phyloP scores from a whole-genome alignment of 768 basidiomycete genomes.

The Amanita jacksonii region DNA sequence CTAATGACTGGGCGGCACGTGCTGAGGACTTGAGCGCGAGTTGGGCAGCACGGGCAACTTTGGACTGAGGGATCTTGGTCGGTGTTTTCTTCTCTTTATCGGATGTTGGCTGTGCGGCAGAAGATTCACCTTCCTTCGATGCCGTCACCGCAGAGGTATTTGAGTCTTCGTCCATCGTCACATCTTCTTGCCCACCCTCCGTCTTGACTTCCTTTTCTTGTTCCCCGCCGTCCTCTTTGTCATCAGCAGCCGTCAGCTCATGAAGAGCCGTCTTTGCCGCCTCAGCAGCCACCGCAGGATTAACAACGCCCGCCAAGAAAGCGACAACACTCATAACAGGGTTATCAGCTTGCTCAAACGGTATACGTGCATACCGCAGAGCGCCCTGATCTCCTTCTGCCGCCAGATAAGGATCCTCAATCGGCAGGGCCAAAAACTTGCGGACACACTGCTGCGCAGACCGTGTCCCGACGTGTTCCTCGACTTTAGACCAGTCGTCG shows the following conservation, averaged over 20 bases:
- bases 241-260: slow-evolving; percentile 59
- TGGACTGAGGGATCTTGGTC: slow-evolving; percentile 52
- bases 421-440: slow-evolving; percentile 92
- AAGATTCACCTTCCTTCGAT: slow-evolving; percentile 14
- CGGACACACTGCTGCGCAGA: slow-evolving; percentile 92
- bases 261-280: slow-evolving; percentile 88
- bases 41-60: slow-evolving; percentile 72
- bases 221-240: slow-evolving; percentile 24
- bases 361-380: slow-evolving; percentile 67
- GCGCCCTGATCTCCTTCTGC: slow-evolving; percentile 70
- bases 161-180: slow-evolving; percentile 40
- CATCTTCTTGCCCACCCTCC: slow-evolving; percentile 26
- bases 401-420: slow-evolving; percentile 88
- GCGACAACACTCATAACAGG: slow-evolving; percentile 99
- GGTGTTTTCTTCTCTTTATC: slow-evolving; percentile 20
- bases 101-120: slow-evolving; percentile 9
- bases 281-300: slow-evolving; percentile 83
- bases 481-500: slow-evolving; percentile 90
- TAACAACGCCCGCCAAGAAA: slow-evolving; percentile 89
- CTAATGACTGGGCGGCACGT: slow-evolving; percentile 72
- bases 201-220: slow-evolving; percentile 20
- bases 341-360: slow-evolving; percentile 93
- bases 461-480: slow-evolving; percentile 88
- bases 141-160: slow-evolving; percentile 14
- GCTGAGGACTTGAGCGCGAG: slow-evolving; percentile 87